phyloP scores from a whole-genome alignment of 1,139 yeast genomes.

The Pneumocystis carinii region DNA sequence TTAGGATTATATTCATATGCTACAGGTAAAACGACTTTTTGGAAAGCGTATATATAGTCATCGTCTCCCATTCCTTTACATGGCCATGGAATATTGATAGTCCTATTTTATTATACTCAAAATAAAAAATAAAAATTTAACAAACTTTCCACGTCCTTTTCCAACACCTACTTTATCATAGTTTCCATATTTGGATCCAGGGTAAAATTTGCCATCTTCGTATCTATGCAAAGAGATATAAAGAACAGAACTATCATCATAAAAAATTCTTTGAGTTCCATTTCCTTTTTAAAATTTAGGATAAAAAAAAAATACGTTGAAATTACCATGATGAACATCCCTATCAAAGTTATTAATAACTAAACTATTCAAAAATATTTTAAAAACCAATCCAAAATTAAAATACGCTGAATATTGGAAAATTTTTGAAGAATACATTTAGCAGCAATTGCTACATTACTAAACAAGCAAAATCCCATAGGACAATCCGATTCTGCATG shows the following conservation, averaged over 20 bases:
- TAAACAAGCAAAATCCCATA: conserved; percentile 91
- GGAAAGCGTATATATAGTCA: conserved; percentile 86
- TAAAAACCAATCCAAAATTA: conserved; percentile 81
- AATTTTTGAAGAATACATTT: conserved; percentile 64
- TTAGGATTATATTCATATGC: conserved; percentile 87
- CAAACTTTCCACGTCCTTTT: conserved; percentile 56
- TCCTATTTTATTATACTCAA: conserved; percentile 16
- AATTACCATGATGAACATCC: conserved; percentile 14
- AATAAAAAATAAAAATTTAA: background rate
- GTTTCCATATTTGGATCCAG: conserved; percentile 70
- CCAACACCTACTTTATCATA: conserved; percentile 72
- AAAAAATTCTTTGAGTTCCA: conserved; percentile 89
- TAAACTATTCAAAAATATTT: background rate
- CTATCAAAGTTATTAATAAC: background rate
- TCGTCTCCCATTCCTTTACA: conserved; percentile 89
- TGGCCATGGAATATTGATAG: conserved; percentile 89
- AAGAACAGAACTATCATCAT: conserved; percentile 75
- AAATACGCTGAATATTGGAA: conserved; percentile 70
- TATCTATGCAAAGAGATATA: conserved; percentile 85
- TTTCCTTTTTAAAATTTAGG: conserved; percentile 42
- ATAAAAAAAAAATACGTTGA: background rate
- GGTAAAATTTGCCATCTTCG: conserved; percentile 84
- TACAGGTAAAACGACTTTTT: conserved; percentile 75
- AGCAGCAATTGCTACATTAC: conserved; percentile 96
- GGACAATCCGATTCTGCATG: conserved; percentile 97